Percentiles rank a stretch among this genome's conserved stretches.
Conservation (phyloP, 1,139 yeast species). For the Candida tropicalis region DNA sequence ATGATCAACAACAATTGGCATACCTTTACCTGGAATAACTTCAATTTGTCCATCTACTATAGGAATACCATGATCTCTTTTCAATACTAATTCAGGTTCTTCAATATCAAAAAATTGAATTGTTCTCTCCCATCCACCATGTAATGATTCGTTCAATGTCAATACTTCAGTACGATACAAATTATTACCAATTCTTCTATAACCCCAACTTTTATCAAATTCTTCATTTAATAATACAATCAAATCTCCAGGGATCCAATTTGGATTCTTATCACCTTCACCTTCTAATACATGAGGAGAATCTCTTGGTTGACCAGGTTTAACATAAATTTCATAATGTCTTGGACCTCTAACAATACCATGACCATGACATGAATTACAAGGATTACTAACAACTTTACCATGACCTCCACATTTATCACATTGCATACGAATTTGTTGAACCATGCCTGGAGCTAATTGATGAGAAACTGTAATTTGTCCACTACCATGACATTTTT, state of each 20-base stretch:
- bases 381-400: conserved; percentile 58
- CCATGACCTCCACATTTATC: conserved; percentile 84
- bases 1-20: conserved; percentile 56
- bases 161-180: conserved; percentile 82
- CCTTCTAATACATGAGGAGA: conserved; percentile 63
- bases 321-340: conserved; percentile 60
- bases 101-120: conserved; percentile 52
- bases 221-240: conserved; percentile 60
- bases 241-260: conserved; percentile 79
- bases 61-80: conserved; percentile 51
- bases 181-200: conserved; percentile 73
- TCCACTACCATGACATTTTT: conserved; percentile 76
- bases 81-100: conserved; percentile 35
- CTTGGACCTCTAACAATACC: conserved; percentile 63
- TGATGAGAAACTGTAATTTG: conserved; percentile 67
- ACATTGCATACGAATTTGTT: conserved; percentile 78
- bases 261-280: conserved; percentile 86
- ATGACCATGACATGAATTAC: conserved; percentile 70
- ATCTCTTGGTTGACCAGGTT: conserved; percentile 71
- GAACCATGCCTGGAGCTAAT: conserved; percentile 89
- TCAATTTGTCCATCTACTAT: conserved; percentile 74
- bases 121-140: conserved; percentile 78
- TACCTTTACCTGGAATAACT: conserved; percentile 70
- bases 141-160: conserved; percentile 67
- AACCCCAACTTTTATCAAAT: conserved; percentile 67